Conservation (phyloP, 2,329 filamentous ascomycete genomes). For the Geosmithia morbida region DNA sequence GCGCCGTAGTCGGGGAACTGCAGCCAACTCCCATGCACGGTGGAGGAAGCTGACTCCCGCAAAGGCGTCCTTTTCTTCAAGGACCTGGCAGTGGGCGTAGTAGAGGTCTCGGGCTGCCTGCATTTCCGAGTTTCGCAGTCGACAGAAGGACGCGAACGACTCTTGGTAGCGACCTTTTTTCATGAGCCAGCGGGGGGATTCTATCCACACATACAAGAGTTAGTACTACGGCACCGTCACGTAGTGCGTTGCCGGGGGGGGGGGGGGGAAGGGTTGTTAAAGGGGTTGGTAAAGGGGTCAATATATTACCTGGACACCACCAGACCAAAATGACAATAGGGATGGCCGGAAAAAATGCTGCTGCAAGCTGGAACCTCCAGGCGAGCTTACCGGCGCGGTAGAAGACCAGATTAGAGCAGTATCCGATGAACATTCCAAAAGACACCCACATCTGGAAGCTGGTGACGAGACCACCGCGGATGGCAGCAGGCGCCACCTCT, state of each 20-base stretch:
- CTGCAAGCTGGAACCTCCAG: constrained; percentile 51
- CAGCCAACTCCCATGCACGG: constrained; percentile 29
- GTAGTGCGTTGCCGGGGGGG: background rate
- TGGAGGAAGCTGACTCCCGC: constrained; percentile 16
- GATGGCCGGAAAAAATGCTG: constrained; percentile 50
- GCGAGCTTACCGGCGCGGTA: constrained; percentile 41
- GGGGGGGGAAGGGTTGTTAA: too few species aligned
- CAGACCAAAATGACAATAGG: constrained; percentile 43
- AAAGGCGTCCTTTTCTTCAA: constrained; percentile 16
- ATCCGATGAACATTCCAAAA: constrained; percentile 49
- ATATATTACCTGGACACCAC: constrained; percentile 6
- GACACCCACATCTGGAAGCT: constrained; percentile 37
- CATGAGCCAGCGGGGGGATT: constrained; percentile 52
- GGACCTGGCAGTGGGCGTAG: constrained; percentile 33
- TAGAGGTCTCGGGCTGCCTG: constrained; percentile 49
- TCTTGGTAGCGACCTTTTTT: constrained; percentile 40
- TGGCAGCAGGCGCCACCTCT: constrained; percentile 35
- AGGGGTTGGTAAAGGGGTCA: too few species aligned
- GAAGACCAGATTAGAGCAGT: constrained; percentile 49
- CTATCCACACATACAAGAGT: constrained; percentile 31
- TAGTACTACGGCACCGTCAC: background rate
- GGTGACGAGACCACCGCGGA: constrained; percentile 38
- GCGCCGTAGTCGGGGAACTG: constrained; percentile 27
- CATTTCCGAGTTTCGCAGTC: constrained; percentile 40
- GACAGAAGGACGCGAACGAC: constrained; percentile 41